Evolutionary conservation across 169 alveolate genomes (phyloP), one percentile per base, ranked within the genome.

Genomic region (Plasmodium chabaudi): DNA sequence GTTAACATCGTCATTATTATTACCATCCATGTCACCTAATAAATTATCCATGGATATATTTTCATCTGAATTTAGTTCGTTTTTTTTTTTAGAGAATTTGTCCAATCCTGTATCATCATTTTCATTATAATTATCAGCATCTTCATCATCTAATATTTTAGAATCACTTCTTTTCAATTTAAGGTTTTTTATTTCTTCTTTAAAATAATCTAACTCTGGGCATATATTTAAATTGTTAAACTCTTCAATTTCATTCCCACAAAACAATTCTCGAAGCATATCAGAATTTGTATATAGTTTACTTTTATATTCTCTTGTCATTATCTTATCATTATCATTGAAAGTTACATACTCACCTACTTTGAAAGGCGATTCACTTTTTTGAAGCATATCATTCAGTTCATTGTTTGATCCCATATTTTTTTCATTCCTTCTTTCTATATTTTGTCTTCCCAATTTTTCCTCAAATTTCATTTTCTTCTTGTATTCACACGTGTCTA

Each of bases 151-250:
- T 6, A 21, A 55, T 39, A 13, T 64, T 23, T 82, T 82, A 27
- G 90, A 82, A 67, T 82, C 68, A 0, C 51, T 17, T 65, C 71
- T 42, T 70, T 82, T 82, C 25, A 67, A 55, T 82, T 56, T 82
- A 59, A 67, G 82, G 23, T 82, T 82, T 10, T 47, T 67, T 55
- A 82, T 55, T 82, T 82, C 90, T 42, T 68, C 90, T 39, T 82
- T 82, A 55, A 82, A 82, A 46, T 82, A 82, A 34, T 82, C 72
- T 71, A 82, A 67, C 27, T 82, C 90, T 12, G 90, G 90, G 27
- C 90, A 82, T 55, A 82, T 82, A 27, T 21, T 56, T 71, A 82
- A 47, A 5, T 53, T 67, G 49, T 67, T 82, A 44, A 82, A 82
- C 46, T 67, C 82, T 27, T 82, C 90, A 57, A 12, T 72, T n/a